These are phyloP conservation scores for Narthecium ossifragum DNA, from an alignment of 106 monocot genomes.

Conservation along the genomic window DNA sequence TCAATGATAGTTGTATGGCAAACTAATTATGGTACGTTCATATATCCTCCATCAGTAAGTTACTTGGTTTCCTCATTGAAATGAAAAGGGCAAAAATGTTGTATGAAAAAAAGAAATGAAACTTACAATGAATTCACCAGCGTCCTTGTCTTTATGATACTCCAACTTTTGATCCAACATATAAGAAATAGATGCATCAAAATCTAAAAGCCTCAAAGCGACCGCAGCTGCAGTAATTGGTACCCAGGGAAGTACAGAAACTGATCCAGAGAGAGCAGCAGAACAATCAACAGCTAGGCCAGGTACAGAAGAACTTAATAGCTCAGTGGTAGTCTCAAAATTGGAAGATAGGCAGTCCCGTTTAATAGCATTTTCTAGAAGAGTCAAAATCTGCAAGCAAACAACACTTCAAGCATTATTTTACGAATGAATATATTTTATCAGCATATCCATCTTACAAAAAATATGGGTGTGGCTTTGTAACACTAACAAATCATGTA, in stretches of 20 bases:
- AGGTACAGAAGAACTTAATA: constrained; percentile 30
- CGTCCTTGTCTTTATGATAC: constrained; percentile 32
- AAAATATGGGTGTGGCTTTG: no score
- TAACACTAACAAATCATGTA: no score
- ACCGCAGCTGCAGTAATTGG: constrained; percentile 72
- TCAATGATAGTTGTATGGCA: no score
- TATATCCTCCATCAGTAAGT: no score
- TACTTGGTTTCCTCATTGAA: no score
- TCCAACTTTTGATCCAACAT: constrained; percentile 54
- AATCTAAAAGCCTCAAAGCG: constrained; percentile 67
- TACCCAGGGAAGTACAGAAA: constrained; percentile 78
- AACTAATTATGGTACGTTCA: no score
- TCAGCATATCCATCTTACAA: no score
- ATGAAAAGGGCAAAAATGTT: no score
- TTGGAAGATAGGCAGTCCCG: constrained; percentile 54
- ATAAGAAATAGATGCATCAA: constrained; percentile 83
- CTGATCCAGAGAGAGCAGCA: constrained; percentile 30
- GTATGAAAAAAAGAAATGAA: background rate
- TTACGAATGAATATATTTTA: no score
- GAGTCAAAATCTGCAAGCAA: constrained; percentile 62
- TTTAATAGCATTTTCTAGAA: constrained; percentile 75
- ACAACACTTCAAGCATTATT: constrained; percentile 1
- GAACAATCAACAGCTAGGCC: constrained; percentile 11
- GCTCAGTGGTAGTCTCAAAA: constrained; percentile 79
- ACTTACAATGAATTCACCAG: constrained; percentile 58